Percentiles rank a stretch among this genome's conserved stretches.
Conservation (phyloP, 495 filamentous ascomycete species). For the Choiromyces venosus region DNA sequence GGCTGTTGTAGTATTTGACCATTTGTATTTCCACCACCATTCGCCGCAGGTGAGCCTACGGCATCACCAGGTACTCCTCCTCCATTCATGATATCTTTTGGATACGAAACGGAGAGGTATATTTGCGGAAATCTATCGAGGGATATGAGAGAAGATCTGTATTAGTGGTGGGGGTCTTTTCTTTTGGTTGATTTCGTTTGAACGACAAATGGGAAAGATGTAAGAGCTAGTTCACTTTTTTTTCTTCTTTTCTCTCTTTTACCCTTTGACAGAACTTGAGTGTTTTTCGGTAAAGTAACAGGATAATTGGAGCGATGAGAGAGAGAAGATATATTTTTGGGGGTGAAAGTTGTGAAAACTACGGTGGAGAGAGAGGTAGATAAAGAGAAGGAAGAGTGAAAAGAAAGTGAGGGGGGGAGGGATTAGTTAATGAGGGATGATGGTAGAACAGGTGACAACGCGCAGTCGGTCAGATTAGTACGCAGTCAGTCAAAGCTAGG, state of each 20-base stretch:
- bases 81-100: constrained; percentile 29
- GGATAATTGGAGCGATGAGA: constrained; percentile 26
- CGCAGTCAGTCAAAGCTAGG: background rate
- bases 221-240: constrained; percentile 24
- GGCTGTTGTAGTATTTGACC: constrained; percentile 18
- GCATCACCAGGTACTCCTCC: constrained; percentile 24
- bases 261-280: background rate
- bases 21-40: constrained; percentile 25
- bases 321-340: constrained; percentile 9
- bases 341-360: constrained; percentile 17
- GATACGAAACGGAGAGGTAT: constrained; percentile 16
- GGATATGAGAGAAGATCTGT: constrained; percentile 15
- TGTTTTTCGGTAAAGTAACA: constrained; percentile 17
- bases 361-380: constrained; percentile 23
- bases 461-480: constrained; percentile 17
- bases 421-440: background rate
- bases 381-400: constrained; percentile 26
- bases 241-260: background rate
- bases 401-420: constrained; percentile 18
- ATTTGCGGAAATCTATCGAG: constrained; percentile 11
- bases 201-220: constrained; percentile 12
- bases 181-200: constrained; percentile 1
- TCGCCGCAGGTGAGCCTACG: constrained; percentile 20
- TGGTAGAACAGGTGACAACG: constrained; percentile 36
- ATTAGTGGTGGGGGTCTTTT: constrained; percentile 19